These are phyloP conservation scores for Phellopilus nigrolimitatus DNA, from an alignment of 1,284 basidiomycete species.

Conservation along the genomic window DNA sequence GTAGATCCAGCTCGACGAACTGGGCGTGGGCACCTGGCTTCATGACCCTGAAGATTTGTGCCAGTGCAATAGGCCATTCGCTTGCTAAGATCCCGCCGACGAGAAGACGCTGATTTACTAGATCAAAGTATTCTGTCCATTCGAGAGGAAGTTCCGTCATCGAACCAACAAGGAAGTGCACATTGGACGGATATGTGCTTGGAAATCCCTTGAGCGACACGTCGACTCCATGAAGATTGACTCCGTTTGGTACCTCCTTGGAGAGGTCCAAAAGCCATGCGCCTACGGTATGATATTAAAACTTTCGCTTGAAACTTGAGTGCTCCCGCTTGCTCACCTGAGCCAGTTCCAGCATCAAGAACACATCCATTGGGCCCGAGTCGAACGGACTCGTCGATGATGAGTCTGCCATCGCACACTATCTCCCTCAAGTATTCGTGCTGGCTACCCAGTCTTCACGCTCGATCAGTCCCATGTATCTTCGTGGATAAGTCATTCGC, in stretches of 20 bases:
- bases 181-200: conserved; percentile 10
- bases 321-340: conserved; percentile 3
- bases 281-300: background rate
- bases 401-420: conserved; percentile 9
- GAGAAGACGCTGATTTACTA: conserved; percentile 32
- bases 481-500: too few species aligned
- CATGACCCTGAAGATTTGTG: conserved; percentile 30
- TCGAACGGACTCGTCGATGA: conserved; percentile 5
- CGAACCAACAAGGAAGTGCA: conserved; percentile 6
- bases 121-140: conserved; percentile 28
- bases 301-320: background rate
- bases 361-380: background rate
- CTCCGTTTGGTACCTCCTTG: background rate
- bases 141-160: conserved; percentile 1
- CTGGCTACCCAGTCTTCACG: conserved; percentile 10
- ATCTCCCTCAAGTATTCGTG: conserved; percentile 6
- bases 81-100: conserved; percentile 26
- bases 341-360: conserved; percentile 15
- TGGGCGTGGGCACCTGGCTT: conserved; percentile 29
- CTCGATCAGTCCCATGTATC: too few species aligned
- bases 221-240: conserved; percentile 12
- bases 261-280: conserved; percentile 16
- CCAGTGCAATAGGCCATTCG: conserved; percentile 27
- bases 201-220: conserved; percentile 10
- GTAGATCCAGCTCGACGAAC: conserved; percentile 24